Evolutionary conservation across 306 rosid species (phyloP), one percentile per base, ranked within the genome.

Genomic region (Castanea sativa): DNA sequence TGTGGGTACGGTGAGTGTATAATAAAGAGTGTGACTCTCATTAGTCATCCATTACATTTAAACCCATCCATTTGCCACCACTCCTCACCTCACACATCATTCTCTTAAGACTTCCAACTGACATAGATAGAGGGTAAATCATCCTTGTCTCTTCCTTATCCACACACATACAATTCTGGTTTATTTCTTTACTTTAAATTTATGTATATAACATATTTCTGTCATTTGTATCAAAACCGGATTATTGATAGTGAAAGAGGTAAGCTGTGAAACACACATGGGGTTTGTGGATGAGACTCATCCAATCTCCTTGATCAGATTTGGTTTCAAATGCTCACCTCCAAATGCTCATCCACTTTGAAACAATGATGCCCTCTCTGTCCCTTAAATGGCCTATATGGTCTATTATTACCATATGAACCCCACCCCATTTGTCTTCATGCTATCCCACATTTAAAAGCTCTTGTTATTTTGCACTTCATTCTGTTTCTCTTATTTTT

Each of bases 321-420:
- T 85, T 86, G 83, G 89, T 55, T 83, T 86, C 84, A 18, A 89
- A 78, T 89, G 2, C 92, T 83, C 88, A 88, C 94, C 94, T 90
- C 90, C 88, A 82, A 90, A 85, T 81, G 89, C 92, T 90, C 90
- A 91, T 91, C 93, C 96, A 89, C 89, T 87, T 79, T 55, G 33
- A 35, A 75, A 74, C 23, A 13, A 75, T 51, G 30, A 74, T 43
- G 77, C 74, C 2, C 7, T 52, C 82, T 71, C 74, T 59, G 4
- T 73, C 73, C 19, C 65, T 11, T 35, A 41, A 55, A 68, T 79
- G 75, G 76, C 73, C 80, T 80, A 77, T 83, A 78, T 43, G 29
- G 27, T 58, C 10, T 3, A 10, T 58, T 8, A 49, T 77, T 41
- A 41, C 76, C 69, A 33, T 59, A 32, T 82, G 73, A 43, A 81